phyloP scores from a whole-genome alignment of 257 asterid species.

The Phtheirospermum japonicum region DNA sequence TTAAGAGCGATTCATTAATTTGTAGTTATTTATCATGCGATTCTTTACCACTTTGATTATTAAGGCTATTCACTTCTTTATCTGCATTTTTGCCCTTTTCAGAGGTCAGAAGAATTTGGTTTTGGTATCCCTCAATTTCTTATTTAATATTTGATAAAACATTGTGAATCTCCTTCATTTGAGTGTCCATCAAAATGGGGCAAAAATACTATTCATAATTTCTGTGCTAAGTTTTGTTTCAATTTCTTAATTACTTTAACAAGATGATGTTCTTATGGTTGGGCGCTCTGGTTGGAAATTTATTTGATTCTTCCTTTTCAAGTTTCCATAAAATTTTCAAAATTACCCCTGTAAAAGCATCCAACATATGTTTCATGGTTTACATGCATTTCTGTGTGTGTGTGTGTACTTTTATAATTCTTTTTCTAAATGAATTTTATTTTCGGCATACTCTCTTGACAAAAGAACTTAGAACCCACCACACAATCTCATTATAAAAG shows the following conservation, averaged over 20 bases:
- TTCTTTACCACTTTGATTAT: slow-evolving; percentile 9
- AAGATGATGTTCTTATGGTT: neutral
- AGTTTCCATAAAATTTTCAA: too few species aligned
- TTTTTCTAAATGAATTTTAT: neutral
- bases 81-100: too few species aligned
- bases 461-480: neutral
- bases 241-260: neutral
- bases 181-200: slow-evolving; percentile 13
- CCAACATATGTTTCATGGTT: neutral
- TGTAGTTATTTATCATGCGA: neutral
- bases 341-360: neutral
- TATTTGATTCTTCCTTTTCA: neutral
- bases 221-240: neutral
- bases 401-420: neutral
- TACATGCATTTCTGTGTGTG: neutral
- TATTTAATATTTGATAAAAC: neutral
- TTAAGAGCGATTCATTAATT: neutral
- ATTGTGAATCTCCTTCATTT: slow-evolving; percentile 5
- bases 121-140: neutral
- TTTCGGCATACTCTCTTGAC: neutral
- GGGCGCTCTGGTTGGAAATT: neutral
- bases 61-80: too few species aligned
- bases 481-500: neutral
- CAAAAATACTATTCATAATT: neutral
- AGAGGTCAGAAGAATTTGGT: neutral